Conservation (phyloP, 371 early-diverging fungal species). For the Mucor velutinosus region DNA sequence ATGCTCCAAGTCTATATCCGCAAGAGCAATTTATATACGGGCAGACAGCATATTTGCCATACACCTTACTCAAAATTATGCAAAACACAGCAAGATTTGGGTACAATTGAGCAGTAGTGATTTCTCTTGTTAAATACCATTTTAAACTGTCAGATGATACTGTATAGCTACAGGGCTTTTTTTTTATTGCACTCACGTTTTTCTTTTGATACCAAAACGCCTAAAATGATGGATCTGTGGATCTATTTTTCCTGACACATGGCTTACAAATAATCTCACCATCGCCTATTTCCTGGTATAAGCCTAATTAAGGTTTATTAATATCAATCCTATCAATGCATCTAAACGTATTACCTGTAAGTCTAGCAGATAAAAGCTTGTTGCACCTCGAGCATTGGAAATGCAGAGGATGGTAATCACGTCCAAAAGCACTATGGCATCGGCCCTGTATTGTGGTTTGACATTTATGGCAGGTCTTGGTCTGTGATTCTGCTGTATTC, state of each 20-base stretch:
- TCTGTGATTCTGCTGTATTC: not conserved
- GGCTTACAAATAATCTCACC: slow-evolving; percentile 25
- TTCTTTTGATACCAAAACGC: not conserved
- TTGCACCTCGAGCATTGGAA: slow-evolving; percentile 57
- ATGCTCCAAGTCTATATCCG: no score
- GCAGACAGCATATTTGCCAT: no score
- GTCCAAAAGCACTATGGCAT: slow-evolving; percentile 48
- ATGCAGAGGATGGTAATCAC: slow-evolving; percentile 56
- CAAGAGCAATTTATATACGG: no score
- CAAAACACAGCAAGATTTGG: no score
- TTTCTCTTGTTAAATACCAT: no score
- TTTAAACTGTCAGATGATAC: no score
- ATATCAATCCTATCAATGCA: not conserved
- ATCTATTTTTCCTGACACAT: slow-evolving; percentile 17
- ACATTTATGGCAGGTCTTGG: slow-evolving; percentile 37
- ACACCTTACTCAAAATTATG: no score
- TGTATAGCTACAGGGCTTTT: no score
- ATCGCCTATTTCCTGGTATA: slow-evolving; percentile 13
- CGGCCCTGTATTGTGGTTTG: slow-evolving; percentile 50
- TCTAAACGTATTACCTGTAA: slow-evolving; percentile 11
- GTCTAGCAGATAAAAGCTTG: slow-evolving; percentile 33
- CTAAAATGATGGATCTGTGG: not conserved
- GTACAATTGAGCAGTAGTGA: no score
- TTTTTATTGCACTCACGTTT: no score
- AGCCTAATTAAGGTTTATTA: slow-evolving; percentile 7